Percentiles rank a stretch among this genome's conserved stretches.
These are phyloP conservation scores for Saccharum officinarum DNA, from an alignment of 176 grass and related monocot genomes.

Conservation along the genomic window DNA sequence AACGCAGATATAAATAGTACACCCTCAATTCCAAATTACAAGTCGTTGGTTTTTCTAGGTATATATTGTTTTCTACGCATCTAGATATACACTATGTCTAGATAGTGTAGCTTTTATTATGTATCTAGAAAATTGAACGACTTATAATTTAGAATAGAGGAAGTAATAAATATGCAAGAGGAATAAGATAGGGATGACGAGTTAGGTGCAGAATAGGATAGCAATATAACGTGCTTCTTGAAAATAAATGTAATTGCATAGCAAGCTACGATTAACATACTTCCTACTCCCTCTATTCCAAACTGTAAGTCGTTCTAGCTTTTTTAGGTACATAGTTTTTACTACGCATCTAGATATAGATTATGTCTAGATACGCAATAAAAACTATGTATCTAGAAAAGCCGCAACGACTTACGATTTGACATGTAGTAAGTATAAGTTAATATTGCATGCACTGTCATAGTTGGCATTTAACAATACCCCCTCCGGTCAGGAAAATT, in stretches of 20 bases:
- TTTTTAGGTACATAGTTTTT: not conserved
- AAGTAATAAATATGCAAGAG: not conserved
- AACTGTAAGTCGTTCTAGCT: not conserved
- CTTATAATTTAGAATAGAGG: not conserved
- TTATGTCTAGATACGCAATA: not conserved
- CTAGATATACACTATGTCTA: not conserved
- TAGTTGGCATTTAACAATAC: not conserved
- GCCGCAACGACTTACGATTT: too few relatives aligned
- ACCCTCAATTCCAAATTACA: not conserved
- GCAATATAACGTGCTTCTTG: not conserved
- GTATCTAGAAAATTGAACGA: not conserved
- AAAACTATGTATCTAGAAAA: not conserved
- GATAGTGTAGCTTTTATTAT: not conserved
- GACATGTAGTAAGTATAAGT: not conserved
- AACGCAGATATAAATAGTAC: not conserved
- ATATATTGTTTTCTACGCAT: too few relatives aligned
- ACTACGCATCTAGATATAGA: not conserved
- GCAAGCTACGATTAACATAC: not conserved
- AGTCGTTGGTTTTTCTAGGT: not conserved
- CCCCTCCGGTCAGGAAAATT: not conserved
- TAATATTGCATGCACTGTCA: too few relatives aligned
- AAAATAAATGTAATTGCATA: slow-evolving; percentile 23
- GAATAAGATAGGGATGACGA: not conserved
- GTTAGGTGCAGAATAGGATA: not conserved
- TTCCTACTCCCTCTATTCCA: not conserved